Evolutionary conservation across 129 eudicot genomes (phyloP).

Genomic region (Tanacetum coccineum): DNA sequence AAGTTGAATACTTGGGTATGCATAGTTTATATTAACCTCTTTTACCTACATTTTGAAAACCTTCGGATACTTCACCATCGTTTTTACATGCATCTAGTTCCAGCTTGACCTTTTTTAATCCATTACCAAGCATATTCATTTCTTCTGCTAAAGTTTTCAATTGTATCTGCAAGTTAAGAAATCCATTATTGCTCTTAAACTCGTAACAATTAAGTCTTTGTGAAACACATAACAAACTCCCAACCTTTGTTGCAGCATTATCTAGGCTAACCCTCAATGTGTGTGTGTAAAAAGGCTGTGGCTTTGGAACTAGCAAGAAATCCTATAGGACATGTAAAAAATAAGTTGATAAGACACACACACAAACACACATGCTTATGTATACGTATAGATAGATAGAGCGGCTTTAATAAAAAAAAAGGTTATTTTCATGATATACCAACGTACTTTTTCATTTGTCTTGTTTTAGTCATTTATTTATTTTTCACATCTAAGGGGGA

Average conservation of each 20-base stretch:
- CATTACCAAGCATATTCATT: conserved; percentile 78
- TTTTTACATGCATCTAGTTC: conserved; percentile 75
- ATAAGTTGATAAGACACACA: neutral
- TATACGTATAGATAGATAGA: neutral
- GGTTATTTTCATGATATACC: too few species aligned
- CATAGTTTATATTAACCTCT: neutral
- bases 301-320: conserved; percentile 64
- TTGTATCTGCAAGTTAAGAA: conserved; percentile 65
- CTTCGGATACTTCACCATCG: conserved; percentile 88
- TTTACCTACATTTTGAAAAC: conserved; percentile 58
- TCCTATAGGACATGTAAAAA: conserved; percentile 37
- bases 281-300: conserved; percentile 75
- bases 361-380: neutral
- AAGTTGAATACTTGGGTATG: too few species aligned
- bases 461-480: too few species aligned
- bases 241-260: conserved; percentile 86
- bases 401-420: too few species aligned
- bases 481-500: too few species aligned
- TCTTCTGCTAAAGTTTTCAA: conserved; percentile 87
- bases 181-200: conserved; percentile 1
- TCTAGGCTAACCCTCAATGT: conserved; percentile 84
- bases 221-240: neutral
- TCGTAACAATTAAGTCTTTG: neutral
- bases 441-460: too few species aligned
- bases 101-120: conserved; percentile 73